A percentile compares a stretch with the other conserved stretches of the same genome.
Conservation (phyloP, 2,329 filamentous ascomycete genomes). For the Aspergillus udagawae region DNA sequence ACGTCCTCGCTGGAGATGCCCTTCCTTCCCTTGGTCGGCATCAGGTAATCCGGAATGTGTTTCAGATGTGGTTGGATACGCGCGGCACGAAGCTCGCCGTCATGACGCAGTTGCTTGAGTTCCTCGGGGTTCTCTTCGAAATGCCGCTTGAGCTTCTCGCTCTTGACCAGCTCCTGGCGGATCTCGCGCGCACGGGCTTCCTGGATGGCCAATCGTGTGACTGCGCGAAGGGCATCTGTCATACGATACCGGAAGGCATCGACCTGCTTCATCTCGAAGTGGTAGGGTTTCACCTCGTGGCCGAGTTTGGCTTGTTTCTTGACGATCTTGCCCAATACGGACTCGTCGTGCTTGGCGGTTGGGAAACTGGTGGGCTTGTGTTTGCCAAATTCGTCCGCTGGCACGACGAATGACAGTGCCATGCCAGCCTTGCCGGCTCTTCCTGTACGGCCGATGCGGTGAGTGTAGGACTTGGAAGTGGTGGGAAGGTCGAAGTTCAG, state of each 20-base stretch:
- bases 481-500: constrained; percentile 95
- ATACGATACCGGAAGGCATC: constrained; percentile 94
- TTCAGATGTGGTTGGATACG: constrained; percentile 84
- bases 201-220: constrained; percentile 83
- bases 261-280: constrained; percentile 90
- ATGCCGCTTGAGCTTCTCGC: constrained; percentile 88
- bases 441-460: constrained; percentile 90
- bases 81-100: constrained; percentile 79
- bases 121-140: constrained; percentile 97
- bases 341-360: constrained; percentile 77
- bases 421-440: constrained; percentile 88
- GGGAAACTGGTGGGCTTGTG: constrained; percentile 80
- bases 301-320: constrained; percentile 74
- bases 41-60: constrained; percentile 88
- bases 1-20: constrained; percentile 62
- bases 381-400: constrained; percentile 75
- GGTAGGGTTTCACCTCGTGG: constrained; percentile 81
- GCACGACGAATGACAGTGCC: constrained; percentile 92
- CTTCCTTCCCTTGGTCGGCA: constrained; percentile 73
- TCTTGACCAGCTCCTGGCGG: constrained; percentile 83
- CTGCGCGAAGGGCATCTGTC: constrained; percentile 83
- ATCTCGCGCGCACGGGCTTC: constrained; percentile 87
- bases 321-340: constrained; percentile 73
- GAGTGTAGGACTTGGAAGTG: constrained; percentile 88
- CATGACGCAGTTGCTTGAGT: constrained; percentile 80